A percentile compares a stretch with the other conserved stretches of the same genome.
Evolutionary conservation across 352 stramenopile species (phyloP).

Genomic region (Elongisporangium undulatum): DNA sequence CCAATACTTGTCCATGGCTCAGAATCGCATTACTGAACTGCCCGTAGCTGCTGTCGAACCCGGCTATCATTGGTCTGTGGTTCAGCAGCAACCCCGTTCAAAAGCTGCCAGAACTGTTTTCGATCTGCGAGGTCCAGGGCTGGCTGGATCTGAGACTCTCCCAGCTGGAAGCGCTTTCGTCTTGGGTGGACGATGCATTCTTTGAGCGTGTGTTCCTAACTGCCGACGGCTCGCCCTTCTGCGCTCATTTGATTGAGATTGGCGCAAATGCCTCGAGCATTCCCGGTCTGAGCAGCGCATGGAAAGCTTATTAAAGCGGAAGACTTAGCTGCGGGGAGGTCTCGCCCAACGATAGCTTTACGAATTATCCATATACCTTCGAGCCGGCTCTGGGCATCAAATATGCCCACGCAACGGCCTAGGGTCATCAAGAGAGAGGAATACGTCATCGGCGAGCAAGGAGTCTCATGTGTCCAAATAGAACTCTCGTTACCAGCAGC

Average conservation of each 20-base stretch:
- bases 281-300: neutral
- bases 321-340: no score
- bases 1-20: constrained; percentile 16
- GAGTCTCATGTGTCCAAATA: no score
- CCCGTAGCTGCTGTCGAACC: constrained; percentile 2
- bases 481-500: no score
- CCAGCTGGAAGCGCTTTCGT: neutral
- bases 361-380: no score
- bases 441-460: no score
- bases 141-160: neutral
- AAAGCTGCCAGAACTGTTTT: neutral
- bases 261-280: neutral
- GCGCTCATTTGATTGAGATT: neutral
- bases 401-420: no score
- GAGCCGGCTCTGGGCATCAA: no score
- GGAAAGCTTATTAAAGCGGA: neutral
- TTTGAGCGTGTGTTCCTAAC: neutral
- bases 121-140: neutral
- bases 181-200: neutral
- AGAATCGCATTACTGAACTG: constrained; percentile 19
- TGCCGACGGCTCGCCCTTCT: neutral
- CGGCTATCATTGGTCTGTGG: neutral
- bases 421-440: no score
- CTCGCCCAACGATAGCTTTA: no score
- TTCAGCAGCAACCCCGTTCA: neutral